Base-by-base conservation (phyloP, 164 flowering plant species). In the Berberis vulgaris region DNA sequence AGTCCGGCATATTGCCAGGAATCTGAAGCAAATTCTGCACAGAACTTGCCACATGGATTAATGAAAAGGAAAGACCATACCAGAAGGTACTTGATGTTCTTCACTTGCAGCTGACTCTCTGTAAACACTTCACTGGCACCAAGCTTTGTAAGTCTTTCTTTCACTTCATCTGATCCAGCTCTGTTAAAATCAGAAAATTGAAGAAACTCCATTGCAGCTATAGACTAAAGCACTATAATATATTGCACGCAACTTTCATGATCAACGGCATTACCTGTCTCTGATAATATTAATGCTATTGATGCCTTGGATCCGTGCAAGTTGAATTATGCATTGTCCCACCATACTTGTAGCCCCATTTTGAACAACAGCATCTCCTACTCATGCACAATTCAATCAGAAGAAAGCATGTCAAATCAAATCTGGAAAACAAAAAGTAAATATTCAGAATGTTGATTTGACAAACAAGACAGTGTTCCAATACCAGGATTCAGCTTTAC, bases 301-400 rank as follows among this genome's bases (percentile, higher is more conserved):
- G 72, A 89, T 78, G 76, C 97, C 97, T 52, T 80, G 88, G 68
- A 67, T 50, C 54, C 67, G 75, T 50, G 99, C 97, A 71, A 95
- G 82, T 82, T 95, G 99, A 77, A 95, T 89, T 66, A 95, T 64
- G 72, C 97, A 95, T 75, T 86, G 99, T 12, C 97, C 99, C 41
- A 95, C 99, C 57, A 89, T 91, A 76, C 99, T 95, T 57, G 99
- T 95, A 13, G 99, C 89, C 59, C 99, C 99, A 82, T 95, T 94
- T 83, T 95, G 97, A 71, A 95, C 96, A 71, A 95, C 69, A 65
- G 85, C 64, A 78, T 88, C 96, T 57, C 98, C 97, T 93, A 70
- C 41, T 74, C 52, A 73, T 60, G 46, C 60, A 45, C 49, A 67
- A 65, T 55, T 43, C 52, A 39, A 67, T 73, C 52, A 72, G 68